Evolutionary conservation across 2,329 filamentous ascomycete genomes (phyloP).

Genomic region (Aureobasidium leucospermi): DNA sequence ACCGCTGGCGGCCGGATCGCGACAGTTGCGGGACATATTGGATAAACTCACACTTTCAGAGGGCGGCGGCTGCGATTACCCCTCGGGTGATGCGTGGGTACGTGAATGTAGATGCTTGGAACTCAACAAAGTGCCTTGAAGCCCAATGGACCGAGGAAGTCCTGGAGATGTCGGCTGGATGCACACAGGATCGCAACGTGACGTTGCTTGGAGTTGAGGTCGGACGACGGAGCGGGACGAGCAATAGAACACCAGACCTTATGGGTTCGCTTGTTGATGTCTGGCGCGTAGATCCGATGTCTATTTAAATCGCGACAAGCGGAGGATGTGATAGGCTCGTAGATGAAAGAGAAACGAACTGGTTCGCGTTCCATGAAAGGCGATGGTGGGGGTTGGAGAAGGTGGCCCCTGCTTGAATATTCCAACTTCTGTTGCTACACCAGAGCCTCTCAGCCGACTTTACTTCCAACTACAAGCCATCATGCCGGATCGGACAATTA

Average conservation of each 20-base stretch:
- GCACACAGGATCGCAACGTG: slow-evolving; percentile 2
- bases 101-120: neutral
- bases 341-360: neutral
- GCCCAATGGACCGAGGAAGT: slow-evolving; percentile 11
- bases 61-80: neutral
- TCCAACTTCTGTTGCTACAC: too few species aligned
- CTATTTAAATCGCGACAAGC: neutral
- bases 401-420: neutral
- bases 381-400: neutral
- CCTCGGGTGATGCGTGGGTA: neutral
- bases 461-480: too few species aligned
- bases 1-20: neutral
- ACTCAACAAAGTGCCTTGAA: neutral
- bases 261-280: neutral
- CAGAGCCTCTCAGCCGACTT: too few species aligned
- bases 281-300: slow-evolving; percentile 4
- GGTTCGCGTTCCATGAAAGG: neutral
- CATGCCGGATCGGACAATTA: too few species aligned
- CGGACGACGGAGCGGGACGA: neutral
- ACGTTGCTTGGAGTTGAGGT: neutral
- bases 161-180: slow-evolving; percentile 5
- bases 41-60: neutral
- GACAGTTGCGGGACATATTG: neutral
- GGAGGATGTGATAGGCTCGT: neutral
- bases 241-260: neutral